Evolutionary conservation across 257 asterid species (phyloP), one percentile per base, ranked within the genome.

Genomic region (Solanum microdontum): DNA sequence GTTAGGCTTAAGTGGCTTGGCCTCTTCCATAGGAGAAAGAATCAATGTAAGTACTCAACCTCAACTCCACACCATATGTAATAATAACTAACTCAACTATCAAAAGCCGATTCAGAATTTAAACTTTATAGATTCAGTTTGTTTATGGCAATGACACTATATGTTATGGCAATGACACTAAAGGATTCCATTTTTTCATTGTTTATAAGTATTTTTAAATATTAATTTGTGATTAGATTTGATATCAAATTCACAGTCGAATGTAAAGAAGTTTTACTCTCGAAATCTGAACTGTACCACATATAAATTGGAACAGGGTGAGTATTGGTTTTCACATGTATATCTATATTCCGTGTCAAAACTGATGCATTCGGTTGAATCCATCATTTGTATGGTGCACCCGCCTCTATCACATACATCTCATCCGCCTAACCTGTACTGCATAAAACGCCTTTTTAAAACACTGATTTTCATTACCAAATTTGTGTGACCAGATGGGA

Each of bases 1-100:
- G 93, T 93, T 1, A 93, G 99, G 75, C 98, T 97, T 88, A 97
- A 97, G 86, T 97, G 99, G 99, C 98, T 97, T 45, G 99, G 99
- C 37, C 96, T 97, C 36, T 97, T 97, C 89, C 99, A 97, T 85
- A 85, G 98, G 87, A 92, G 99, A 75, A 97, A 95, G 88, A 96
- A 94, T 76, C 99, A 97, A 2, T 97, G 99, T 97, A 87, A 93
- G 97, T 88, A n/a, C 28, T 68, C 14, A 79, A 43, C 0, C 66
- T 79, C 15, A 43, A 4, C 14, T 79, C 64, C 37, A 43, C 17
- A 23, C 32, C 51, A 37, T 37, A 55, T 55, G 24, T 37, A 11
- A 23, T 36, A 10, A 23, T 36, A 75, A 39, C 55, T 75, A 36
- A 21, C 83, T 37, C 32, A 37, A 75, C n/a, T 40, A 17, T 33